Base-by-base conservation (phyloP, 2,329 filamentous ascomycete species). In the Plenodomus biglobosus region DNA sequence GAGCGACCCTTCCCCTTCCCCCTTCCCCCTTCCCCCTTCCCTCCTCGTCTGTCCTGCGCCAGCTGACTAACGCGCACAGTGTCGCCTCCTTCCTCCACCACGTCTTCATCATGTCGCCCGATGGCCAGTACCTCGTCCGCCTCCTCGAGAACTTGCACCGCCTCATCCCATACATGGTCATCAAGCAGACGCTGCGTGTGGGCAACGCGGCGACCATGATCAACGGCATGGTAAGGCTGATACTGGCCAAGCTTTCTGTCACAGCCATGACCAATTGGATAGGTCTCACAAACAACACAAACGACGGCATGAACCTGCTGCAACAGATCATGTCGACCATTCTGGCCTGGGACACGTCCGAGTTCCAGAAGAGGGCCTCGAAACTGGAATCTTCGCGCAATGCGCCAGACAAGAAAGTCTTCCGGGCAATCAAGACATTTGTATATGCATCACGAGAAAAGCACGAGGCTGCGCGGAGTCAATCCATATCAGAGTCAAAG, bases 131-230 rank as follows among this genome's bases (percentile, higher is more conserved):
- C 53, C 73, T 92, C 20, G 74, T 90, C 17, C 86, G 85, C 49
- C 79, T 92, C 34, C 72, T 90, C 22, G 84, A 86, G 47, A 88
- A 83, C 55, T 78, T 86, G 10, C 85, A 92, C 68, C 82, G 80
- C 46, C 75, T 92, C 46, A 73, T 90, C 0, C 88, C 88, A 0
- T 92, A 91, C 66, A 78, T 80, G 36, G 75, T 90, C 54, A 78
- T 92, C 42, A 80, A 85, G 50, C 87, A 92, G 67, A 90, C 87
- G 0, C 74, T 94, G 3, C 82, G 84, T 35, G 79, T 92, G 13
- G 86, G 88, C 5, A 94, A 92, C 65, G 88, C 88, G 0, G 88
- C 88, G 1, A 87, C 84, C 17, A 92, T 94, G 88, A 85, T 92
- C 46, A 87, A 81, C 61, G 88, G 80, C 48, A 85, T 92, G 79